These are phyloP conservation scores for Phytopythium vexans DNA, from an alignment of 352 stramenopile genomes.

Conservation along the genomic window DNA sequence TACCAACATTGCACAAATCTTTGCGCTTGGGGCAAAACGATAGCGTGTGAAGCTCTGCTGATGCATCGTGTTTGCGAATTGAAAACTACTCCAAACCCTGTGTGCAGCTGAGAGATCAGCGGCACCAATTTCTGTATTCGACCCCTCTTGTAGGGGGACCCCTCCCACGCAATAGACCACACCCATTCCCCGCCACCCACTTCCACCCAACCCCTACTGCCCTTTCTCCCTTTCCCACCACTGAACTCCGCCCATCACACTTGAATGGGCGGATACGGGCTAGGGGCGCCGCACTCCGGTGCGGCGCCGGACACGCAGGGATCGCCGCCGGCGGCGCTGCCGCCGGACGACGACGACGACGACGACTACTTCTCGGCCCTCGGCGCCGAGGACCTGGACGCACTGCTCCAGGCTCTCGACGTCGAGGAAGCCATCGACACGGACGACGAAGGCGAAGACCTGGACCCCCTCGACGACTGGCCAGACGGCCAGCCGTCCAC, in stretches of 20 bases:
- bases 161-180: too few relatives aligned
- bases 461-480: background rate
- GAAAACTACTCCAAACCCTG: slow-evolving; percentile 93
- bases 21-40: slow-evolving; percentile 94
- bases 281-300: too few relatives aligned
- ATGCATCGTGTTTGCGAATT: slow-evolving; percentile 95
- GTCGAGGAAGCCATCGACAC: background rate
- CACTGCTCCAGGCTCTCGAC: background rate
- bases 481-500: background rate
- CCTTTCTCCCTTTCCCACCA: too few relatives aligned
- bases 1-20: slow-evolving; percentile 33
- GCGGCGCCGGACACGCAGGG: slow-evolving; percentile 10
- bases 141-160: slow-evolving; percentile 33
- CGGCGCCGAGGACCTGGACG: slow-evolving; percentile 3
- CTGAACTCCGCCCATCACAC: too few relatives aligned
- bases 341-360: background rate
- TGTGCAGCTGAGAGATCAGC: slow-evolving; percentile 83
- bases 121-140: slow-evolving; percentile 90
- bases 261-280: too few relatives aligned
- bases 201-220: too few relatives aligned
- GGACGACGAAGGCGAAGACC: background rate
- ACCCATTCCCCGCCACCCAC: too few relatives aligned
- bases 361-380: slow-evolving; percentile 7
- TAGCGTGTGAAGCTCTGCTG: slow-evolving; percentile 92
- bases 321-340: background rate